Percentiles rank a stretch among this genome's conserved stretches.
Conservation (phyloP, 1,284 basidiomycete species). For the Laetiporus sulphureus region DNA sequence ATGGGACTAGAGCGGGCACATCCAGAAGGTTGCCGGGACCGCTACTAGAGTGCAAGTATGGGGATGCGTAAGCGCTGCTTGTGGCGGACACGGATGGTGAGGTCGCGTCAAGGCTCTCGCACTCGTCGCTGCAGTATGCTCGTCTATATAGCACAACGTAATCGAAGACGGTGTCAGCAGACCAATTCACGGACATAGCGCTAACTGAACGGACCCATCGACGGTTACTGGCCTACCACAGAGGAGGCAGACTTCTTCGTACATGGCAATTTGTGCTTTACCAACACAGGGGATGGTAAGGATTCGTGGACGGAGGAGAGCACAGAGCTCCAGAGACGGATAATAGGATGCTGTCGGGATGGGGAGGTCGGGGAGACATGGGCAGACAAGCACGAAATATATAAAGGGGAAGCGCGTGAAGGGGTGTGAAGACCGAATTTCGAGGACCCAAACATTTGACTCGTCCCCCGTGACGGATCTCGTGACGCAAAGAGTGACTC, state of each 20-base stretch:
- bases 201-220: slow-evolving; percentile 45
- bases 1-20: slow-evolving; percentile 53
- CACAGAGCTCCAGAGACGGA: slow-evolving; percentile 7
- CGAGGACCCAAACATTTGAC: slow-evolving; percentile 9
- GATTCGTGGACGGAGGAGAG: slow-evolving; percentile 1
- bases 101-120: slow-evolving; percentile 53
- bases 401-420: slow-evolving; percentile 8
- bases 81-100: slow-evolving; percentile 63
- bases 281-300: background rate
- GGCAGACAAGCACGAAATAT: slow-evolving; percentile 3
- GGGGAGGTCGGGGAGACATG: slow-evolving; percentile 9
- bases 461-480: slow-evolving; percentile 3
- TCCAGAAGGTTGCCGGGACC: slow-evolving; percentile 29
- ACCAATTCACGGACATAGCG: slow-evolving; percentile 9
- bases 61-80: slow-evolving; percentile 64
- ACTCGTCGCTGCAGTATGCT: slow-evolving; percentile 70
- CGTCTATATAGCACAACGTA: slow-evolving; percentile 35
- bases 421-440: slow-evolving; percentile 6
- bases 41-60: slow-evolving; percentile 43
- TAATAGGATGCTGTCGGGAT: slow-evolving; percentile 10
- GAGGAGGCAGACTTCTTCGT: slow-evolving; percentile 67
- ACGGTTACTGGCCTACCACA: slow-evolving; percentile 56
- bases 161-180: slow-evolving; percentile 15
- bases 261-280: slow-evolving; percentile 47
- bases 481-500: no score